Evolutionary conservation across 192 early-diverging fungal genomes (phyloP), one percentile per base, ranked within the genome.

Genomic region (Spinellus fusiger): DNA sequence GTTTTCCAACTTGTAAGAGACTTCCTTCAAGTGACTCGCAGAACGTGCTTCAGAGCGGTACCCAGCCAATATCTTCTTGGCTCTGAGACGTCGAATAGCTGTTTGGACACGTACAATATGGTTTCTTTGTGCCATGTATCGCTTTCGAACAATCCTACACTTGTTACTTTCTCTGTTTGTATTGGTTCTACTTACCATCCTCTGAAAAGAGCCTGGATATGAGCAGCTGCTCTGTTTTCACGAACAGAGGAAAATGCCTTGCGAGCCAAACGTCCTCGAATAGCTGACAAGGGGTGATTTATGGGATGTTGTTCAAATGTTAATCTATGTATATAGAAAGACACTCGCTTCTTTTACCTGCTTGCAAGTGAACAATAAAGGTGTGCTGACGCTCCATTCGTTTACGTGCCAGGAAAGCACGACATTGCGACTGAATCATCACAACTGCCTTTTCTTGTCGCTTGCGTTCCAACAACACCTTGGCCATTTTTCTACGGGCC

Each of bases 11-110:
- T 88, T 88, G 73, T 92, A 93, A 31, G 94, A 94, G 29, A 88
- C 84, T 62, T 98, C 91, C 78, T 98, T 93, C 71, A 95, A 86
- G 62, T 97, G 96, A 58, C 84, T 87, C 15, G 93, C 91, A 47
- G 91, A 93, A 52, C 89, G 77, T 29, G 89, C 87, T 76, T 99
- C 97, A 26, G 85, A 80, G 71, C 91, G 88, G 60, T 90, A 74
- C 33, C 68, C 64, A 48, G 80, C 77, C 50, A 95, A 72, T 65
- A 84, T 83, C 54, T 82, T 82, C 51, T 82, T 73, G 32, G 95
- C 95, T 23, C 61, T 66, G 15, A 77, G 80, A 18, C 89, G 82
- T 56, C 97, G 90, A 25, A 91, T 68, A 49, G 85, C 86, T 18
- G 89, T 84, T 83, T 99, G 97, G 52, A 93, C 73, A 40, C 86